Conservation (phyloP, 148 eudicot genomes). For the Oxyria digyna region DNA sequence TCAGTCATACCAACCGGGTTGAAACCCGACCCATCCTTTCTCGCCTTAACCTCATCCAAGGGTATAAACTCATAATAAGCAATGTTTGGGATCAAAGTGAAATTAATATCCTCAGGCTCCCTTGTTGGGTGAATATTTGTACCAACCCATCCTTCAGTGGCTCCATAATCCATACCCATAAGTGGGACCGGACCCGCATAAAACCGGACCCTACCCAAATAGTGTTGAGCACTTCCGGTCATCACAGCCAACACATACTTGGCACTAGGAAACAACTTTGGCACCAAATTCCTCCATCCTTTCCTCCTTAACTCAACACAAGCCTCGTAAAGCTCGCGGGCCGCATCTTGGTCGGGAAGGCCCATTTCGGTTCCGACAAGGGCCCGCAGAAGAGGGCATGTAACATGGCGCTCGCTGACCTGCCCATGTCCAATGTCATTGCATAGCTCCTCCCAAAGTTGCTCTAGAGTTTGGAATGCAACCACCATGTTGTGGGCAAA, state of each 20-base stretch:
- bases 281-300: conserved; percentile 50
- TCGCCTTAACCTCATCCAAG: conserved; percentile 19
- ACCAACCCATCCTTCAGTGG: conserved; percentile 60
- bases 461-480: conserved; percentile 38
- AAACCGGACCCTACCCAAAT: conserved; percentile 38
- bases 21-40: background rate
- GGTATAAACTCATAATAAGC: conserved; percentile 64
- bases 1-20: conserved; percentile 43
- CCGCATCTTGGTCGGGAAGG: background rate
- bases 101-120: conserved; percentile 39
- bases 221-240: conserved; percentile 64
- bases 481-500: conserved; percentile 53
- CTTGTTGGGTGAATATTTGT: conserved; percentile 48
- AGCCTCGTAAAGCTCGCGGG: background rate
- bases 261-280: conserved; percentile 40
- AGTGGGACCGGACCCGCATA: conserved; percentile 42
- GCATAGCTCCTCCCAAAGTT: conserved; percentile 7
- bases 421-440: background rate
- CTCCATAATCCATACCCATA: conserved; percentile 50
- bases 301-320: conserved; percentile 23
- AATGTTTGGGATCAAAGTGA: conserved; percentile 44
- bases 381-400: background rate
- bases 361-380: background rate
- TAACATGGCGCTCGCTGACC: background rate
- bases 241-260: conserved; percentile 50